phyloP scores from a whole-genome alignment of 805 yeast species.

The Kodamaea hsintzibuensis region DNA sequence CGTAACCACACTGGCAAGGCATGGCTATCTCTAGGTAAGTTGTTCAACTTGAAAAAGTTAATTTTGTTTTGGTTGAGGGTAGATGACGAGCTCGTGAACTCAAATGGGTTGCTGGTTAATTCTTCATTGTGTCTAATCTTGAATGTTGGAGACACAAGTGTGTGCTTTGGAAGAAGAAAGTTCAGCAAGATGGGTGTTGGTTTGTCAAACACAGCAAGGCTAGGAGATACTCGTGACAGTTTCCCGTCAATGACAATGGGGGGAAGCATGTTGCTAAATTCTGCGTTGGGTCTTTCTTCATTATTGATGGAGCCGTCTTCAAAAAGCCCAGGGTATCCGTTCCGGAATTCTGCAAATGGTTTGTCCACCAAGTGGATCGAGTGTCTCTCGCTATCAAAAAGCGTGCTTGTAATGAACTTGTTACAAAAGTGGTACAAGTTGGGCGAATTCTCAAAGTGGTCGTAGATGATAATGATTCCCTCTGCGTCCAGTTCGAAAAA shows the following conservation, averaged over 20 bases:
- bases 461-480: constrained; percentile 43
- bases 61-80: constrained; percentile 14
- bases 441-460: constrained; percentile 36
- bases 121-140: constrained; percentile 56
- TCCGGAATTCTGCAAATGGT: constrained; percentile 41
- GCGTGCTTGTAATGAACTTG: constrained; percentile 44
- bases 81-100: constrained; percentile 11
- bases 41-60: constrained; percentile 21
- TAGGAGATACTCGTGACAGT: constrained; percentile 16
- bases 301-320: constrained; percentile 19
- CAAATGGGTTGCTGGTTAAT: constrained; percentile 14
- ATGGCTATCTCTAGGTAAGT: constrained; percentile 34
- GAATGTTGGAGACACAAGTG: constrained; percentile 31
- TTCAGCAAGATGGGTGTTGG: constrained; percentile 47
- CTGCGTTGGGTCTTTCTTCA: constrained; percentile 1
- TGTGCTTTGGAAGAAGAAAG: constrained; percentile 51
- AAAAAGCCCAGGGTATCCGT: constrained; percentile 18
- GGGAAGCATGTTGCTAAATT: constrained; percentile 12
- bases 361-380: constrained; percentile 44
- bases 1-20: constrained; percentile 40
- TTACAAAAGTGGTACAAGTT: constrained; percentile 48
- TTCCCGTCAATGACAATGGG: constrained; percentile 14
- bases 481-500: constrained; percentile 25
- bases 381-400: constrained; percentile 20
- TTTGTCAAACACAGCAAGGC: constrained; percentile 15